Base-by-base conservation (phyloP, 306 rosid genomes). In the Ormosia emarginata region DNA sequence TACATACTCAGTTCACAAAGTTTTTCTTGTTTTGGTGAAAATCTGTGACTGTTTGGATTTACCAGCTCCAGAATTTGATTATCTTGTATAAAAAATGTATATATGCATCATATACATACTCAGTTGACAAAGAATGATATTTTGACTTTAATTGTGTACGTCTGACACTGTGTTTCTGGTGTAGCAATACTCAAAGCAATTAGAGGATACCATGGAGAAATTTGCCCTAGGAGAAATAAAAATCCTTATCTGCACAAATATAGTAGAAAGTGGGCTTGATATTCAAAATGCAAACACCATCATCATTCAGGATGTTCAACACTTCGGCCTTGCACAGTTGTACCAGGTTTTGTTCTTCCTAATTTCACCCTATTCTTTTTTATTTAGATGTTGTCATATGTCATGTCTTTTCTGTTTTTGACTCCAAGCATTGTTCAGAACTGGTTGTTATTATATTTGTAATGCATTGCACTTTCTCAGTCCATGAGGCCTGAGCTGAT, bases 271-370 rank as follows among this genome's bases (percentile, higher is more conserved):
- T 75, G 99, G 99, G 81, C 98, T 93, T 80, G 99, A 95, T 81
- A 95, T 95, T 88, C 98, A 93, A 90, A 95, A 95, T 86, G 98
- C 99, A 58, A 95, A 95, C 85, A 93, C 99, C 88, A 95, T 95
- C 86, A 89, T 93, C 81, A 81, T 95, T 88, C 98, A 93, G 89
- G 99, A 95, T 83, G 93, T 95, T 87, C 99, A 95, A 85, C 98
- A 90, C 46, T 95, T 95, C 84, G 99, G 99, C 85, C 90, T 95
- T 61, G 99, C 99, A 46, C 98, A 95, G 79, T 78, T 95, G 84
- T 95, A 93, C 84, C 99, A 95, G 99, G 99, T 95, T 65, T 75
- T 70, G 15, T 77, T 87, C 81, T 86, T 75, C 82, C 74, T 85
- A 74, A 75, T 70, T 80, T 47, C 67, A 64, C 37, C 64, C 18